These are phyloP conservation scores for Mucor circinelloides DNA, from an alignment of 371 early-diverging fungal genomes.

Conservation along the genomic window DNA sequence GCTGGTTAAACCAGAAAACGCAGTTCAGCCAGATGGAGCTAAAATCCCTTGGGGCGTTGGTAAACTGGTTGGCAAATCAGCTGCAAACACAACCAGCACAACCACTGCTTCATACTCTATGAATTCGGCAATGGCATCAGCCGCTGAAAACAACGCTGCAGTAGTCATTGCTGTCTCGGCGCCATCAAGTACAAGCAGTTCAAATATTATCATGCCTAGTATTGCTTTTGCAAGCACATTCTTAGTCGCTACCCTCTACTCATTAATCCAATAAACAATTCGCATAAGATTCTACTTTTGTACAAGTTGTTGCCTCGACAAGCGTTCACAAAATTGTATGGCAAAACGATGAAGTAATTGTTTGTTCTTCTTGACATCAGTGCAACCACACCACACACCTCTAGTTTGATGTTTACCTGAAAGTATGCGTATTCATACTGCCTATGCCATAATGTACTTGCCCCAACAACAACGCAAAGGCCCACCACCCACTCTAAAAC, in stretches of 20 bases:
- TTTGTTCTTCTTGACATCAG: not conserved
- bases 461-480: not conserved
- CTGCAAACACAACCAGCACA: not conserved
- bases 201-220: not conserved
- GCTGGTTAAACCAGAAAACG: conserved; percentile 28
- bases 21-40: conserved; percentile 41
- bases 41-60: conserved; percentile 54
- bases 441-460: not conserved
- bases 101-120: conserved; percentile 12
- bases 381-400: not conserved
- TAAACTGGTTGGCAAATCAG: conserved; percentile 12
- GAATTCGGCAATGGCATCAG: conserved; percentile 24
- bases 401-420: not conserved
- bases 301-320: not conserved
- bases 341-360: not conserved
- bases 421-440: not conserved
- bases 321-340: not conserved
- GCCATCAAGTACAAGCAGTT: not conserved
- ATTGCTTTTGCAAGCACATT: not conserved
- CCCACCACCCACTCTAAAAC: not conserved
- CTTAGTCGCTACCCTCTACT: not conserved
- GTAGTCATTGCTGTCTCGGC: conserved; percentile 19
- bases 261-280: not conserved
- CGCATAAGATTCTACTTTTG: not conserved
- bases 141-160: conserved; percentile 21